phyloP scores from a whole-genome alignment of 306 rosid species.

The Vigna unguiculata region DNA sequence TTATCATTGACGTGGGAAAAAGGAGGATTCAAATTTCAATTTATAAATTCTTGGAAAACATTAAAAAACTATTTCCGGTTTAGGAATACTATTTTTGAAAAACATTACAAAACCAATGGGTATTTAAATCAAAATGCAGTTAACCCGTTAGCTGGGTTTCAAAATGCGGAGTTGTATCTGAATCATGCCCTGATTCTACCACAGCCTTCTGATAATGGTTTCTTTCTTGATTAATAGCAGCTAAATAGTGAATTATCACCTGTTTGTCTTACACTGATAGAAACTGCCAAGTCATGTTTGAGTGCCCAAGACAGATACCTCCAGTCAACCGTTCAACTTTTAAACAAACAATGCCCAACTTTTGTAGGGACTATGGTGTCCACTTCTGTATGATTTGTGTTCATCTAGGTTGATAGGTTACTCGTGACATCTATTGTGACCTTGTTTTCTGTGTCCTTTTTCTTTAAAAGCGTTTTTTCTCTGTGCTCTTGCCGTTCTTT shows the following conservation, averaged over 20 bases:
- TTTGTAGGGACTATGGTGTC: conserved; percentile 29
- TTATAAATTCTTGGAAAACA: conserved; percentile 19
- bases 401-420: conserved; percentile 27
- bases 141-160: not conserved
- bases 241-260: conserved; percentile 53
- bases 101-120: not conserved
- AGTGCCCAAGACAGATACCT: conserved; percentile 62
- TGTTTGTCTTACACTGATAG: conserved; percentile 67
- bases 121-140: conserved; percentile 12
- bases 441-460: not conserved
- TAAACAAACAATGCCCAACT: conserved; percentile 51
- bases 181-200: conserved; percentile 14
- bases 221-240: conserved; percentile 55
- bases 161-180: conserved; percentile 9
- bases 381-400: conserved; percentile 40
- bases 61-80: conserved; percentile 3
- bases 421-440: conserved; percentile 21
- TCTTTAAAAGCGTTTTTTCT: not conserved
- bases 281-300: conserved; percentile 77
- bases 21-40: not conserved
- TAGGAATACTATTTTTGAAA: conserved; percentile 16
- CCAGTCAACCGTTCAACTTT: conserved; percentile 59
- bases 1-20: conserved; percentile 3
- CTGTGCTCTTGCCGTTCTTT: not conserved
- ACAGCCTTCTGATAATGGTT: conserved; percentile 18